Conservation (phyloP, 306 rosid species). For the Arachis stenosperma region DNA sequence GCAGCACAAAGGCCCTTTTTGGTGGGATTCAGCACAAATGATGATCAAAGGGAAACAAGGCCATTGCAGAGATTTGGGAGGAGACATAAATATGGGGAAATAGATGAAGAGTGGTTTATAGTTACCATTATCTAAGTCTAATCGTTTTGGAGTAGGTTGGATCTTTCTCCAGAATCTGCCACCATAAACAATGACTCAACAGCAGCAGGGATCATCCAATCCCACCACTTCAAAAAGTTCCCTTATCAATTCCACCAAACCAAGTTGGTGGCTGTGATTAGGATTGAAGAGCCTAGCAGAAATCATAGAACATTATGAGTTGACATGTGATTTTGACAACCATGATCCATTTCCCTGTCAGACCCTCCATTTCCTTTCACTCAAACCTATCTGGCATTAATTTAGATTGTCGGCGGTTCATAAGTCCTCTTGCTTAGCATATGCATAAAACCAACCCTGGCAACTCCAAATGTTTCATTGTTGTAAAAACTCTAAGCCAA, state of each 20-base stretch:
- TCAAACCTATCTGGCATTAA: not conserved
- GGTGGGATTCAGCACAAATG: too few relatives aligned
- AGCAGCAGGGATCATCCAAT: not conserved
- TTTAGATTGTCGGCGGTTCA: not conserved
- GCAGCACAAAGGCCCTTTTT: not conserved
- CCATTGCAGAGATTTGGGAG: too few relatives aligned
- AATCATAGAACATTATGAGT: not conserved
- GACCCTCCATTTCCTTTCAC: too few relatives aligned
- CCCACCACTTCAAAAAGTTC: not conserved
- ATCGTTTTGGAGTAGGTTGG: not conserved
- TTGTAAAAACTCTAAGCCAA: not conserved
- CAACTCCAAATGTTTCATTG: not conserved
- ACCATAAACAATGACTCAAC: not conserved
- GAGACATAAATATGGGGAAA: too few relatives aligned
- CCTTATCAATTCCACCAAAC: not conserved
- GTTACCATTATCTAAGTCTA: not conserved
- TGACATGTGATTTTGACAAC: not conserved
- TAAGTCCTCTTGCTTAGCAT: not conserved
- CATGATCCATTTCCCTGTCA: not conserved
- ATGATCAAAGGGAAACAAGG: too few relatives aligned
- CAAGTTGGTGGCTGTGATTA: not conserved
- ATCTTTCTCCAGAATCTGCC: not conserved
- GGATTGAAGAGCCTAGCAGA: not conserved
- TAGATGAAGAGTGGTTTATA: not conserved
- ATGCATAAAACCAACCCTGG: conserved; percentile 1